Conservation (phyloP, 257 asterid genomes). For the Schizonepeta tenuifolia region DNA sequence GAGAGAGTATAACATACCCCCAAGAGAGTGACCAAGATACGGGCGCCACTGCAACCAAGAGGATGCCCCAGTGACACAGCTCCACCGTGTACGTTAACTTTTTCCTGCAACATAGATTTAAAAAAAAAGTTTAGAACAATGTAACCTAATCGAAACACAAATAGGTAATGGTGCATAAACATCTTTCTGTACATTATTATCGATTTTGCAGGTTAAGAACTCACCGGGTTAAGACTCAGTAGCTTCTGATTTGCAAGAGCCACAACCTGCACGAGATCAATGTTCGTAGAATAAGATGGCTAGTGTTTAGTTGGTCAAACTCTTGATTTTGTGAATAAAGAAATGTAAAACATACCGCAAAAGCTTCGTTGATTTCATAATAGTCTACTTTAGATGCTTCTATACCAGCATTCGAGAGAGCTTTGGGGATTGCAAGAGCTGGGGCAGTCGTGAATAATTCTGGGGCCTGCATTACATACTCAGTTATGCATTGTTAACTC, state of each 20-base stretch:
- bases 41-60: slow-evolving; percentile 99
- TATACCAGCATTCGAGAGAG: slow-evolving; percentile 78
- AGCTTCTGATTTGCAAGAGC: slow-evolving; percentile 98
- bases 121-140: slow-evolving; percentile 5
- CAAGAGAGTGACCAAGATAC: slow-evolving; percentile 88
- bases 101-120: slow-evolving; percentile 62
- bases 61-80: slow-evolving; percentile 98
- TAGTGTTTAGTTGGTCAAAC: background rate
- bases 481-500: slow-evolving; percentile 21
- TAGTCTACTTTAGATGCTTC: slow-evolving; percentile 85
- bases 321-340: slow-evolving; percentile 22
- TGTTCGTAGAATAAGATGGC: slow-evolving; percentile 18
- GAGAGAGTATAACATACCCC: slow-evolving; percentile 63
- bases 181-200: background rate
- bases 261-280: slow-evolving; percentile 68
- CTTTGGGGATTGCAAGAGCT: slow-evolving; percentile 95
- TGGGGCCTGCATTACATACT: slow-evolving; percentile 66
- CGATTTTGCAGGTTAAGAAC: slow-evolving; percentile 35
- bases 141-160: slow-evolving; percentile 7
- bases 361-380: slow-evolving; percentile 97
- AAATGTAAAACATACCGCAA: slow-evolving; percentile 60
- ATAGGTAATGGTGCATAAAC: background rate
- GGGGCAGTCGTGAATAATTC: slow-evolving; percentile 95
- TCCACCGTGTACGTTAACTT: slow-evolving; percentile 90
- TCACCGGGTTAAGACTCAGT: slow-evolving; percentile 69